These are phyloP conservation scores for Neurospora sp. DNA, from an alignment of 2,329 filamentous ascomycete genomes.

Conservation along the genomic window DNA sequence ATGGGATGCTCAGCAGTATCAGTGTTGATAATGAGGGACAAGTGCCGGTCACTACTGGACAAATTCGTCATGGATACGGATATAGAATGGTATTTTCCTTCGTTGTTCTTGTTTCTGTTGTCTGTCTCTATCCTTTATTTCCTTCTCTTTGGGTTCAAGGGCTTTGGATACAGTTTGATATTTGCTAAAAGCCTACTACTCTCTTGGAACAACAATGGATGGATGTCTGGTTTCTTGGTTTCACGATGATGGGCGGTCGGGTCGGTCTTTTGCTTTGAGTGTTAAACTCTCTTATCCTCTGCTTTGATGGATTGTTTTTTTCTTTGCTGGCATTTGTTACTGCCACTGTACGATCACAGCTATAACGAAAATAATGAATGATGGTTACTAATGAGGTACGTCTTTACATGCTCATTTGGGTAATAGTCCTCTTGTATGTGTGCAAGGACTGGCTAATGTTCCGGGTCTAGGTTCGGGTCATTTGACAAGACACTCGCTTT, in stretches of 20 bases:
- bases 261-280: neutral
- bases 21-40: neutral
- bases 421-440: neutral
- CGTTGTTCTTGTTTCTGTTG: neutral
- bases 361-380: neutral
- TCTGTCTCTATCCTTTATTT: neutral
- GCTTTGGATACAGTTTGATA: neutral
- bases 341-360: neutral
- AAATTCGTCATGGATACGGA: neutral
- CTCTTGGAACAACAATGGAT: neutral
- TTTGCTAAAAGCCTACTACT: neutral
- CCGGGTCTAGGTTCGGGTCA: neutral
- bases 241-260: neutral
- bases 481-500: neutral
- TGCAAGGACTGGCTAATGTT: neutral
- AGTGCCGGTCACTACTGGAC: neutral
- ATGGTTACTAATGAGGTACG: neutral
- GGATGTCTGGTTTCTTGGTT: neutral
- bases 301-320: neutral
- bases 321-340: neutral
- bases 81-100: neutral
- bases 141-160: neutral
- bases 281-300: neutral
- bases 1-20: slow-evolving; percentile 18
- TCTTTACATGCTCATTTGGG: neutral